phyloP scores from a whole-genome alignment of 495 filamentous ascomycete genomes.

The Neurospora sp. region DNA sequence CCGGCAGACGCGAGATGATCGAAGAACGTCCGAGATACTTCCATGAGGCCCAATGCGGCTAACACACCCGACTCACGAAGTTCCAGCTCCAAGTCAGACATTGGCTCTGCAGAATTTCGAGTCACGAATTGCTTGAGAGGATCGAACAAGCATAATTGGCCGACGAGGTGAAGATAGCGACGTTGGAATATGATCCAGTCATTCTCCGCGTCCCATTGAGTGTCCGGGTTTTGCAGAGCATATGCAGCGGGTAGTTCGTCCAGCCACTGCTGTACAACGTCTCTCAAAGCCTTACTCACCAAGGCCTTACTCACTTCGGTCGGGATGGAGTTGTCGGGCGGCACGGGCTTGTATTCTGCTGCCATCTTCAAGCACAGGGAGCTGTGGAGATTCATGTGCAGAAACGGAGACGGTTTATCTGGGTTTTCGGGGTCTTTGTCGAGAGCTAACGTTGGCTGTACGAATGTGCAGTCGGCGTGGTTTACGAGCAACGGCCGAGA shows the following conservation, averaged over 20 bases:
- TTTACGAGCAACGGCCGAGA: slow-evolving; percentile 28
- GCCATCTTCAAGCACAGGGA: slow-evolving; percentile 22
- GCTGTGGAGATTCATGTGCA: slow-evolving; percentile 31
- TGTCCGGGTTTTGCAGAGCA: slow-evolving; percentile 27
- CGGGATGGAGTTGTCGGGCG: neutral
- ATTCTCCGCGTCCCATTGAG: slow-evolving; percentile 33
- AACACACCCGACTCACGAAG: slow-evolving; percentile 30
- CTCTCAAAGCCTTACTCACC: slow-evolving; percentile 13
- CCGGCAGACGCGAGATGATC: slow-evolving; percentile 32
- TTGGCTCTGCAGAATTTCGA: slow-evolving; percentile 17
- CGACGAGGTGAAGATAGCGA: slow-evolving; percentile 36
- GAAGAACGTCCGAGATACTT: slow-evolving; percentile 30
- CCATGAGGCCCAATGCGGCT: slow-evolving; percentile 30
- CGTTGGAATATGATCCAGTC: slow-evolving; percentile 38
- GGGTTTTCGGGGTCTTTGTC: slow-evolving; percentile 25
- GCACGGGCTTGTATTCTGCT: slow-evolving; percentile 4
- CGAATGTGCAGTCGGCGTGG: slow-evolving; percentile 24
- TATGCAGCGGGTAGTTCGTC: slow-evolving; percentile 33
- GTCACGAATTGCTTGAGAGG: slow-evolving; percentile 35
- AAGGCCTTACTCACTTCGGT: slow-evolving; percentile 5
- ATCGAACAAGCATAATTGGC: slow-evolving; percentile 35
- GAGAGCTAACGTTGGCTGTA: slow-evolving; percentile 27
- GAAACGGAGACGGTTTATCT: slow-evolving; percentile 29
- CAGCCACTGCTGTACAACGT: slow-evolving; percentile 29
- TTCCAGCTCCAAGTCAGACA: slow-evolving; percentile 15